Evolutionary conservation across 139 green algal genomes (phyloP).

Genomic region (Marvania coccoides): DNA sequence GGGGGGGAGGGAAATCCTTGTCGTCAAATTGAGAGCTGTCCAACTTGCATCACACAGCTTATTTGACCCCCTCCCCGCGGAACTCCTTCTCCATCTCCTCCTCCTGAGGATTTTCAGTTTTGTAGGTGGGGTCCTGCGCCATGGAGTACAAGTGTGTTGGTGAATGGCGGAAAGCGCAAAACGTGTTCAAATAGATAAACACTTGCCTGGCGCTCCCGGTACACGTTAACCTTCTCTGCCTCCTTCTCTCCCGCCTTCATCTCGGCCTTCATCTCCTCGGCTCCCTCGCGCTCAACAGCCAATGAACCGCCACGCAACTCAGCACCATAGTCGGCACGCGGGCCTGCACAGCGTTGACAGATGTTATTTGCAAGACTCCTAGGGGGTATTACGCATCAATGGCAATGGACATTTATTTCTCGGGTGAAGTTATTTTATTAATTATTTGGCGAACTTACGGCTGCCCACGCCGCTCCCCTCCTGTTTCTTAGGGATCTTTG

Average conservation of each 20-base stretch:
- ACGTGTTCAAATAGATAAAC: background rate
- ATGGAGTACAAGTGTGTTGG: background rate
- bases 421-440: too few species aligned
- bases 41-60: too few species aligned
- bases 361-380: too few species aligned
- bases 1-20: too few species aligned
- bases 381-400: too few species aligned
- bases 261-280: background rate
- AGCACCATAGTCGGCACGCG: background rate
- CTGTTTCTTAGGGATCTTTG: too few species aligned
- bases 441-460: too few species aligned
- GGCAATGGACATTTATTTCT: too few species aligned
- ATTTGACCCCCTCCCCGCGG: background rate
- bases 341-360: too few species aligned
- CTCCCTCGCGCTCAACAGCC: conserved; percentile 1
- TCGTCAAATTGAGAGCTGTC: too few species aligned
- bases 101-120: background rate
- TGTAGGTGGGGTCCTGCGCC: conserved; percentile 3
- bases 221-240: conserved; percentile 19
- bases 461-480: too few species aligned
- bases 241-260: conserved; percentile 24
- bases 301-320: background rate
- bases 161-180: background rate
- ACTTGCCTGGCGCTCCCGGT: conserved; percentile 23
- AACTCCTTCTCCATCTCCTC: conserved; percentile 1